These are phyloP conservation scores for Imleria badia DNA, from an alignment of 768 basidiomycete species.

Conservation along the genomic window DNA sequence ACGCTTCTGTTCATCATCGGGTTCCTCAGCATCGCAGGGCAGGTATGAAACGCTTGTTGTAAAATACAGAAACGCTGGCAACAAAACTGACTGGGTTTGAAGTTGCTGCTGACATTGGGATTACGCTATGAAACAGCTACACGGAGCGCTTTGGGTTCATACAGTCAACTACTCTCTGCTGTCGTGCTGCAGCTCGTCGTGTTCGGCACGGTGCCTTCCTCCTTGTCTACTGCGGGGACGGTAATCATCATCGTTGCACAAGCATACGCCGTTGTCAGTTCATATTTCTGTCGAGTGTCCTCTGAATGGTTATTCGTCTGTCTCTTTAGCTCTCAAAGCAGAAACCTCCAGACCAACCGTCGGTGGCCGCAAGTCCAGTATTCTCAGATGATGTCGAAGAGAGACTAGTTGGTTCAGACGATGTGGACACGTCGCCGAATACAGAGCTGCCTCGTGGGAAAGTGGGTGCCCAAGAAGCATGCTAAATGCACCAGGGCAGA, in stretches of 20 bases:
- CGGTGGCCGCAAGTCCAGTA: neutral
- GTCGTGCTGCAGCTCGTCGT: constrained; percentile 61
- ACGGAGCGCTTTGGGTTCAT: constrained; percentile 61
- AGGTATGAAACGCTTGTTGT: too few relatives aligned
- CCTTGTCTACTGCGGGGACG: constrained; percentile 61
- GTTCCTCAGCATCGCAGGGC: constrained; percentile 12
- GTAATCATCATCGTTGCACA: constrained; percentile 52
- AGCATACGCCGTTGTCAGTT: constrained; percentile 2
- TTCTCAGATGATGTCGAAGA: neutral
- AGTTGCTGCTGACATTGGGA: constrained; percentile 60
- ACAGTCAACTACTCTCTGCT: constrained; percentile 67
- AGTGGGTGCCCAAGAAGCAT: neutral
- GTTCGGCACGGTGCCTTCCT: constrained; percentile 59
- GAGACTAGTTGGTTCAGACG: neutral
- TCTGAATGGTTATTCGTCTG: neutral
- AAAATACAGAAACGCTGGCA: too few relatives aligned
- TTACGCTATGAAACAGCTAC: constrained; percentile 66
- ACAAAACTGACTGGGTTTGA: neutral
- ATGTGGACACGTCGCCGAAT: neutral
- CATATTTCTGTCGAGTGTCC: neutral
- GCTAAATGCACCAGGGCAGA: too few relatives aligned
- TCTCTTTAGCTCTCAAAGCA: constrained; percentile 1
- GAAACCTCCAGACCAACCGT: neutral
- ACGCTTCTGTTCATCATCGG: constrained; percentile 15
- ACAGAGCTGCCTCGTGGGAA: neutral